Percentiles rank a stretch among this genome's conserved stretches.
These are phyloP conservation scores for Teratosphaeria zuluensis DNA, from an alignment of 2,329 filamentous ascomycete genomes.

Conservation along the genomic window DNA sequence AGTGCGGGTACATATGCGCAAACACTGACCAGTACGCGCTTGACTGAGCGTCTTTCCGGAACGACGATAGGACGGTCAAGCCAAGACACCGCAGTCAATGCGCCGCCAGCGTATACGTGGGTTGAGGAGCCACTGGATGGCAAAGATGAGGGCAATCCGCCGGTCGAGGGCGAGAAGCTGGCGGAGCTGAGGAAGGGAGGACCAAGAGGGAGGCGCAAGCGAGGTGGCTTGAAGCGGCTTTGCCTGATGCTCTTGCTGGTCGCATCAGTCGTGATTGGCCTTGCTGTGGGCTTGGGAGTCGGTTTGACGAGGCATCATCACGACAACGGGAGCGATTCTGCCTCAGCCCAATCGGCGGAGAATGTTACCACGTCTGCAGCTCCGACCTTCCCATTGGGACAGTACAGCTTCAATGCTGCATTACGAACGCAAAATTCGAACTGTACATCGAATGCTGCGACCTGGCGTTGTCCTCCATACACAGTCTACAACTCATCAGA, in stretches of 20 bases:
- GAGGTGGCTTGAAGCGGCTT: conserved; percentile 33
- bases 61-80: conserved; percentile 1
- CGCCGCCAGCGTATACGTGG: conserved; percentile 20
- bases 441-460: conserved; percentile 49
- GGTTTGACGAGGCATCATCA: conserved; percentile 20
- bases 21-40: not conserved
- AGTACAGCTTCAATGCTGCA: conserved; percentile 52
- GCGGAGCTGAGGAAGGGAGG: conserved; percentile 14
- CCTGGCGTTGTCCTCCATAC: conserved; percentile 56
- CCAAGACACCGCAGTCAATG: conserved; percentile 9
- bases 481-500: conserved; percentile 35
- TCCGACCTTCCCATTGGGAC: conserved; percentile 49
- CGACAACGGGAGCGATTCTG: conserved; percentile 6
- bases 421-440: conserved; percentile 44
- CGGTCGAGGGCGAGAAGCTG: conserved; percentile 22
- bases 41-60: not conserved
- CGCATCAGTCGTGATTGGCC: conserved; percentile 27
- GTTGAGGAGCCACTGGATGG: conserved; percentile 8
- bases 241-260: conserved; percentile 27
- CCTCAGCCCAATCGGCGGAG: not conserved
- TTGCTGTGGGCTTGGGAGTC: conserved; percentile 32
- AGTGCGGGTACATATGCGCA: not conserved
- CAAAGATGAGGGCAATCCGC: conserved; percentile 7
- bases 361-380: conserved; percentile 1
- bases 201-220: conserved; percentile 4